Conservation (phyloP, 495 filamentous ascomycete genomes). For the Aspergillus cristatus region DNA sequence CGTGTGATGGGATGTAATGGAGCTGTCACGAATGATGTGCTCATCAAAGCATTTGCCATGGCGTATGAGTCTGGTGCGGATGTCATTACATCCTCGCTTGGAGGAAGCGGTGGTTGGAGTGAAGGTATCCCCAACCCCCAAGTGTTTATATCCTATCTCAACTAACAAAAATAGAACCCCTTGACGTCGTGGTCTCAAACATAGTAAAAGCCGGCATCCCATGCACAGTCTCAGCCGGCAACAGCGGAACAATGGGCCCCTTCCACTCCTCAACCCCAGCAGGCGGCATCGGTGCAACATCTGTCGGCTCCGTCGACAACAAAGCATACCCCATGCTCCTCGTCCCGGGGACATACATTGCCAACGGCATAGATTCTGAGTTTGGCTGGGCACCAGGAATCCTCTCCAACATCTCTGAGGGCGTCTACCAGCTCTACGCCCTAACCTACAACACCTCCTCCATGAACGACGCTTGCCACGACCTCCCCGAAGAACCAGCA, state of each 20-base stretch:
- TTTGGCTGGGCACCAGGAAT: constrained; percentile 10
- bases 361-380: constrained; percentile 5
- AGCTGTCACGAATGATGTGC: constrained; percentile 39
- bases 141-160: too few species aligned
- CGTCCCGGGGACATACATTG: constrained; percentile 5
- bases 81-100: constrained; percentile 52
- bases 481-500: constrained; percentile 9
- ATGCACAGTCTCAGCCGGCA: too few species aligned
- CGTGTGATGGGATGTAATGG: constrained; percentile 43
- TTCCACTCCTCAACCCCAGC: too few species aligned
- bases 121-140: constrained; percentile 28
- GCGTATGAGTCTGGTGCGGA: constrained; percentile 49
- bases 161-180: constrained; percentile 8
- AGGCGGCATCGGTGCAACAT: constrained; percentile 20
- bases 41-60: constrained; percentile 46
- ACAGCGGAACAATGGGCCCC: too few species aligned
- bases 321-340: constrained; percentile 18
- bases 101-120: constrained; percentile 45
- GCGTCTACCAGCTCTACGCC: constrained; percentile 32
- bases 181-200: constrained; percentile 42
- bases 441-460: constrained; percentile 40
- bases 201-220: constrained; percentile 34
- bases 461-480: constrained; percentile 31
- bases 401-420: constrained; percentile 9
- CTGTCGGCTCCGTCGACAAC: constrained; percentile 46